Base-by-base conservation (phyloP, 768 basidiomycete species). In the Auricularia heimuer region DNA sequence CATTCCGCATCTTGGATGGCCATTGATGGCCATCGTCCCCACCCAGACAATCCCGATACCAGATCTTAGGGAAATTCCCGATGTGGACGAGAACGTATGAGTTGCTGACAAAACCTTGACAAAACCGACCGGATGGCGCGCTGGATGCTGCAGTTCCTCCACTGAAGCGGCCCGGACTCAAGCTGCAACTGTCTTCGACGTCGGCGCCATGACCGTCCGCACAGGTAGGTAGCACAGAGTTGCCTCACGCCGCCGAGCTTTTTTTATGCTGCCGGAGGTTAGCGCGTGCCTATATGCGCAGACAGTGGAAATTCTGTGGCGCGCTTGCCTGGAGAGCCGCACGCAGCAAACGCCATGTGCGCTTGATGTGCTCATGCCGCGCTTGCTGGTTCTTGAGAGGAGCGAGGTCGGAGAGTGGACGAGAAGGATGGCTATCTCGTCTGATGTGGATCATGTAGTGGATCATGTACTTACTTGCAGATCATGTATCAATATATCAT, bases 281-380 rank as follows among this genome's bases (percentile, higher is more conserved):
- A 4, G 4, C 16, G 18, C 47, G 11, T 4, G 47, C 10, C 47
- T 11, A 16, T 51, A 51, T 21, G 83, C 85, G 0, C 69, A 70
- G 29, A 75, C 74, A n/a, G 80, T 88, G 1, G 83, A 87, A 68
- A 70, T 70, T 24, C 78, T 92, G 11, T 87, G 86, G 86, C 75
- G 77, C 58, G 77, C 77, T 0, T 70, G 79, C 21, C 85, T 86
- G 84, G 67, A 70, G 1, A 63, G 75, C 4, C 66, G 73, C 1
- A 65, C 68, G n/a, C 75, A 70, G 39, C 39, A 6, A 7, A 7
- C 39, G 29, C 47, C 69, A 1, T 54, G 47, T 12, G 72, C 75
- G 16, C 88, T 87, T 87, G 80, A 79, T 65, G 72, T 72, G 18
- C 70, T 90, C 65, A 86, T 82, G 2, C 73, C 74, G 44, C 77